Percentiles rank a stretch among this genome's conserved stretches.
Conservation (phyloP, 2,329 filamentous ascomycete genomes). For the Ophiostoma quercus region DNA sequence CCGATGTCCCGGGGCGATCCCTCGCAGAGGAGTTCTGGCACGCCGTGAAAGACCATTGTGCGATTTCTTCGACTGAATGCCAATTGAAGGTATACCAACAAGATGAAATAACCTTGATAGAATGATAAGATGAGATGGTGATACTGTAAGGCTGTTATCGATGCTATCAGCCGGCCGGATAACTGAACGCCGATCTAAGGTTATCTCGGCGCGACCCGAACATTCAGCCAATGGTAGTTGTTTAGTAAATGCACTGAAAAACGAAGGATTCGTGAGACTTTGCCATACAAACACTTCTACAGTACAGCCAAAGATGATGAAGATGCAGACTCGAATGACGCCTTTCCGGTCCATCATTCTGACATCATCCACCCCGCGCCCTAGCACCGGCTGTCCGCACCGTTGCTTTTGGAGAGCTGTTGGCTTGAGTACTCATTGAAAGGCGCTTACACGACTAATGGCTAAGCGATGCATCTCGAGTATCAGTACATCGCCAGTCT, state of each 20-base stretch:
- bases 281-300: not conserved
- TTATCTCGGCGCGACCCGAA: not conserved
- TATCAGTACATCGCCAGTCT: not conserved
- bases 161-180: not conserved
- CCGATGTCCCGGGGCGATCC: constrained; percentile 18
- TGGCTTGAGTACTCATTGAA: not conserved
- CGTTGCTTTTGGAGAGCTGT: not conserved
- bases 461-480: not conserved
- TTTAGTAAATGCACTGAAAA: not conserved
- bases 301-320: not conserved
- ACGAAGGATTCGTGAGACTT: not conserved
- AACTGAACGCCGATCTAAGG: not conserved
- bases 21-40: not conserved
- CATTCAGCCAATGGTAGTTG: not conserved
- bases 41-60: constrained; percentile 11
- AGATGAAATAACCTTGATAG: not conserved
- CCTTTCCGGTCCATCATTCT: not conserved
- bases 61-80: not conserved
- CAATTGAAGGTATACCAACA: not conserved
- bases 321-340: not conserved
- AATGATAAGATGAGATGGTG: not conserved
- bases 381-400: constrained; percentile 1
- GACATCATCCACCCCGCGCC: constrained; percentile 8
- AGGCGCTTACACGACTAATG: not conserved
- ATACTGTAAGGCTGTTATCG: not conserved